Evolutionary conservation across 495 filamentous ascomycete genomes (phyloP).

Genomic region (Evernia prunastri): DNA sequence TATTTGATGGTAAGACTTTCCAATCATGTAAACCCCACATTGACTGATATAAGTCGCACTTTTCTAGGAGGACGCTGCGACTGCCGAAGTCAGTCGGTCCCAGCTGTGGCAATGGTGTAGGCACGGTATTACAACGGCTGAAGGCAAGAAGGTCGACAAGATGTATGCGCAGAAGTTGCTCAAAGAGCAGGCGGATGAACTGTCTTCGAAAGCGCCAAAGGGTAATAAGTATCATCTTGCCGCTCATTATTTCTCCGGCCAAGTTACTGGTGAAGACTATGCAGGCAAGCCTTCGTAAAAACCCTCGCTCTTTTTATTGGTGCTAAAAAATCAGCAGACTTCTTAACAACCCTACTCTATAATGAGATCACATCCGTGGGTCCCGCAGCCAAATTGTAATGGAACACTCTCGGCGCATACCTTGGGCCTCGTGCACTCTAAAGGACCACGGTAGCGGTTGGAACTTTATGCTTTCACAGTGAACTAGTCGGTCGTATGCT

Average conservation of each 20-base stretch:
- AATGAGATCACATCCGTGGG: slow-evolving; percentile 91
- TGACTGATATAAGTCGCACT: slow-evolving; percentile 17
- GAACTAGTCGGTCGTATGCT: neutral
- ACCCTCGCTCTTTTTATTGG: neutral
- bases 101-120: slow-evolving; percentile 96
- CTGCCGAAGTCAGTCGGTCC: slow-evolving; percentile 85
- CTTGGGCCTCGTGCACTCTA: neutral
- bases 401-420: neutral
- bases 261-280: slow-evolving; percentile 76
- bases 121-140: slow-evolving; percentile 77
- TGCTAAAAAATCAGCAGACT: slow-evolving; percentile 76
- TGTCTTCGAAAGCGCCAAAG: slow-evolving; percentile 69
- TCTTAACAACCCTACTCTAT: slow-evolving; percentile 89
- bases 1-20: slow-evolving; percentile 70
- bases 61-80: slow-evolving; percentile 81
- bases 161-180: slow-evolving; percentile 79
- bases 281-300: neutral
- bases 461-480: neutral
- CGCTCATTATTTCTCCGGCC: slow-evolving; percentile 82
- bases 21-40: neutral
- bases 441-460: neutral
- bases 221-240: slow-evolving; percentile 91
- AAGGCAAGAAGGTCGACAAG: slow-evolving; percentile 93
- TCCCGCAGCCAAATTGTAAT: slow-evolving; percentile 74
- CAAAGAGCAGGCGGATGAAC: slow-evolving; percentile 73